Base-by-base conservation (phyloP, 2,329 filamentous ascomycete species). In the Clarireedia hainanense region DNA sequence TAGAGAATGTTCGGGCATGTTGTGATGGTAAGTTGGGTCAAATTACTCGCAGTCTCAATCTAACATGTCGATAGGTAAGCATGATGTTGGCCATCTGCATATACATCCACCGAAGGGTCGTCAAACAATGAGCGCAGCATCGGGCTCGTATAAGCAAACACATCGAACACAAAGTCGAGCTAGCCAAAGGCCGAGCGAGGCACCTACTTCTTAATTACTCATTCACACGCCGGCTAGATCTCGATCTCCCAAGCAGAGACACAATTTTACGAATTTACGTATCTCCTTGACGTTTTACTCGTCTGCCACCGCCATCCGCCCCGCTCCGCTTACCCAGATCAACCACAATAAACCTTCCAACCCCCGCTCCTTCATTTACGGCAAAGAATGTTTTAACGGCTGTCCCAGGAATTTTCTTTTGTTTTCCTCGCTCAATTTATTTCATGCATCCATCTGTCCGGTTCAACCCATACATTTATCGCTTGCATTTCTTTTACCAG, bases 1-100 rank as follows among this genome's bases (percentile, higher is more conserved):
- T 97, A 65, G 92, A 97, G 77, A 96, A 99, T 70, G 94, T 99
- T 61, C 80, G 94, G 68, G 91, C 92, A 58, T 99, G 94, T 75
- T 99, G 94, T 72, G 94, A 97, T 80, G 94, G 91, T 92, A 79
- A 81, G 86, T 75, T 23, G n/a, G 15, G 36, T 24, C 12, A 52
- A 24, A 46, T 40, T 5, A 26, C n/a, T 17, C 12, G 27, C 34
- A 6, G 12, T 26, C 17, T 30, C 34, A 3, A 39, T 48, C 65
- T 71, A 62, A 67, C 50, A 14, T 43, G n/a, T 27, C 51, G 10
- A 39, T 56, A 88, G 84, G 86, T 63, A 89, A 88, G 74, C 86
- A 90, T 66, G 86, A 90, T 68, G 86, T 90, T 49, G 79, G 81
- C 54, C 81, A 76, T 54, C 69, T 86, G 50, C 74, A 77, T 57